A percentile compares a stretch with the other conserved stretches of the same genome.
Evolutionary conservation across 768 basidiomycete species (phyloP).

Genomic region (Lactifluus pinguis): DNA sequence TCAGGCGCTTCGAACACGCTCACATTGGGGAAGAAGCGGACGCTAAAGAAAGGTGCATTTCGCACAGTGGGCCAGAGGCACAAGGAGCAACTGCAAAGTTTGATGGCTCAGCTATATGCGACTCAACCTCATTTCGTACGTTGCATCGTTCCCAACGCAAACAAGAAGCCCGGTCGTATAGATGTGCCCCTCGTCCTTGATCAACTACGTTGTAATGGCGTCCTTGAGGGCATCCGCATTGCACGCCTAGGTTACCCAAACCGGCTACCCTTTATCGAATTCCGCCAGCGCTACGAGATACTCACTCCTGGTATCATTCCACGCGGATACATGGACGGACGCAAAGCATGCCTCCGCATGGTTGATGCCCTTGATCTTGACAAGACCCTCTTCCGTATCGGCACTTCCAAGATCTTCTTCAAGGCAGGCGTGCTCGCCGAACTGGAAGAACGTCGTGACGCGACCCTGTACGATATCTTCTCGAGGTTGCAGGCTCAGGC

Average conservation of each 20-base stretch:
- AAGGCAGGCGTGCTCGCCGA: constrained; percentile 97
- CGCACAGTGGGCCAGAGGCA: constrained; percentile 92
- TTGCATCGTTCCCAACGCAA: constrained; percentile 91
- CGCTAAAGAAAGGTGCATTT: constrained; percentile 92
- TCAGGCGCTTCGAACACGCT: constrained; percentile 36
- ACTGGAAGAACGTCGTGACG: constrained; percentile 86
- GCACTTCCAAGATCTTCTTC: constrained; percentile 98
- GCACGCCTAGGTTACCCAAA: constrained; percentile 97
- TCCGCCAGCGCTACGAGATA: constrained; percentile 93
- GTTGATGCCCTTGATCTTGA: constrained; percentile 85
- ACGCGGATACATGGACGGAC: constrained; percentile 94
- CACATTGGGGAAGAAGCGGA: constrained; percentile 53
- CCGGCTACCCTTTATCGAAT: constrained; percentile 92
- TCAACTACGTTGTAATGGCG: constrained; percentile 96
- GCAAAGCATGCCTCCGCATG: constrained; percentile 89
- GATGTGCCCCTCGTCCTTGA: constrained; percentile 94
- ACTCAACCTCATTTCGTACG: constrained; percentile 98
- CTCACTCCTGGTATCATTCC: constrained; percentile 91
- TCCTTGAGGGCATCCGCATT: constrained; percentile 96
- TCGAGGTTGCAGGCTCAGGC: constrained; percentile 80
- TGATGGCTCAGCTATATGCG: constrained; percentile 85
- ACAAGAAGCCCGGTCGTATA: constrained; percentile 85
- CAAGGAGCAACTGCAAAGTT: constrained; percentile 85
- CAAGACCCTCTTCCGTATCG: constrained; percentile 76
- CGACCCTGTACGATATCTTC: constrained; percentile 82